Evolutionary conservation across 306 rosid genomes (phyloP).

Genomic region (Cucumis cinereus): DNA sequence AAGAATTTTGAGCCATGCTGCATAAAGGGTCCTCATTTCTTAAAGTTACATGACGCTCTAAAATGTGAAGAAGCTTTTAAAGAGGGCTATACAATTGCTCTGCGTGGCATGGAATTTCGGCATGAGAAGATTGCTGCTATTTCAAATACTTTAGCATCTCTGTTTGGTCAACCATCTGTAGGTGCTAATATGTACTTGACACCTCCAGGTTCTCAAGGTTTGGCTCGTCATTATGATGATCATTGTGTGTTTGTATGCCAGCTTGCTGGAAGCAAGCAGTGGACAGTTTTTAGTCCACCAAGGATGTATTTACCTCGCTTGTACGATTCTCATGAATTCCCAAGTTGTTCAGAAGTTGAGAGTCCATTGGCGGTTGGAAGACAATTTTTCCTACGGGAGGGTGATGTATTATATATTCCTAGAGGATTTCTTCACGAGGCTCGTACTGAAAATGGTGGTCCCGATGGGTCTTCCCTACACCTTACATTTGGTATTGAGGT

Average conservation of each 20-base stretch:
- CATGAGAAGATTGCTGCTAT: conserved; percentile 45
- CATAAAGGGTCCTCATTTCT: conserved; percentile 26
- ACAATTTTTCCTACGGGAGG: conserved; percentile 44
- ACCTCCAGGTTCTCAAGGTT: conserved; percentile 79
- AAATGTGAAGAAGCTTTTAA: conserved; percentile 55
- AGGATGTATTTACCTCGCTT: conserved; percentile 49
- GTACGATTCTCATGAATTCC: conserved; percentile 36
- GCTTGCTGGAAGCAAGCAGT: conserved; percentile 61
- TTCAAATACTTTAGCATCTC: conserved; percentile 53
- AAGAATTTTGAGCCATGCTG: conserved; percentile 18
- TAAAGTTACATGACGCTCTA: conserved; percentile 26
- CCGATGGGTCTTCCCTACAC: conserved; percentile 51
- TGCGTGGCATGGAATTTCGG: conserved; percentile 80
- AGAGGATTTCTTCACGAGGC: conserved; percentile 89
- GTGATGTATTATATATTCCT: conserved; percentile 73
- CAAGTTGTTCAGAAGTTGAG: conserved; percentile 30
- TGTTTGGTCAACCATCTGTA: conserved; percentile 79
- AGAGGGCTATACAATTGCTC: conserved; percentile 67
- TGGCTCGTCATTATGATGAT: conserved; percentile 72
- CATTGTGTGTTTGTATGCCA: conserved; percentile 86
- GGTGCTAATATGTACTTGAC: conserved; percentile 90
- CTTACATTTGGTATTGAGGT: conserved; percentile 77
- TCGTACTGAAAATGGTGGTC: conserved; percentile 23
- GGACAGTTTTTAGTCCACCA: conserved; percentile 48
- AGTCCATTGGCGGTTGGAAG: conserved; percentile 21